Evolutionary conservation across 148 eudicot genomes (phyloP).

Genomic region (Simmondsia chinensis): DNA sequence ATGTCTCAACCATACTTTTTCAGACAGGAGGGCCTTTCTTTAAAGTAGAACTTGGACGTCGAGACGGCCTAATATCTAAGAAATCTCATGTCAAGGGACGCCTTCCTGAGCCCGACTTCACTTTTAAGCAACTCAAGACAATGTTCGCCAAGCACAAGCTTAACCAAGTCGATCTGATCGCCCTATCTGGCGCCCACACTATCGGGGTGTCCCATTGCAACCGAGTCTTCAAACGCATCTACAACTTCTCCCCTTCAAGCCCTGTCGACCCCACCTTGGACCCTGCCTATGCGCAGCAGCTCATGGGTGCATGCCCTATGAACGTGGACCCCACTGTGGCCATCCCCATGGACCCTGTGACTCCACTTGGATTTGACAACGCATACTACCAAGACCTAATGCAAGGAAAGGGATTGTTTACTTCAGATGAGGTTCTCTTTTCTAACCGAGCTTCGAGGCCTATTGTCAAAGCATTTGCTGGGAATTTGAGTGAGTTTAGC

Average conservation of each 20-base stretch:
- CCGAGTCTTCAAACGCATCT: conserved; percentile 35
- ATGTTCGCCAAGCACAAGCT: conserved; percentile 28
- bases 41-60: conserved; percentile 39
- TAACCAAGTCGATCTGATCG: conserved; percentile 29
- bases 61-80: conserved; percentile 34
- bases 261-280: conserved; percentile 40
- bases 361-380: conserved; percentile 46
- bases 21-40: conserved; percentile 45
- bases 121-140: conserved; percentile 23
- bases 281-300: conserved; percentile 32
- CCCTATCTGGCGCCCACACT: conserved; percentile 46
- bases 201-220: conserved; percentile 60
- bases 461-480: conserved; percentile 34
- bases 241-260: conserved; percentile 36
- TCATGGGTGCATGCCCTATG: conserved; percentile 36
- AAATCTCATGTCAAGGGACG: conserved; percentile 33
- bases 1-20: background rate
- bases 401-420: conserved; percentile 50
- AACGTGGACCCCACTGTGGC: conserved; percentile 28
- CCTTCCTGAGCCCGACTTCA: conserved; percentile 23
- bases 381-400: conserved; percentile 39
- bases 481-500: conserved; percentile 17
- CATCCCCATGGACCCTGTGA: conserved; percentile 36
- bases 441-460: conserved; percentile 20
- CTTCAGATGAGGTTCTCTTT: conserved; percentile 54